Base-by-base conservation (phyloP, 768 basidiomycete species). In the Hysterangium stoloniferum region DNA sequence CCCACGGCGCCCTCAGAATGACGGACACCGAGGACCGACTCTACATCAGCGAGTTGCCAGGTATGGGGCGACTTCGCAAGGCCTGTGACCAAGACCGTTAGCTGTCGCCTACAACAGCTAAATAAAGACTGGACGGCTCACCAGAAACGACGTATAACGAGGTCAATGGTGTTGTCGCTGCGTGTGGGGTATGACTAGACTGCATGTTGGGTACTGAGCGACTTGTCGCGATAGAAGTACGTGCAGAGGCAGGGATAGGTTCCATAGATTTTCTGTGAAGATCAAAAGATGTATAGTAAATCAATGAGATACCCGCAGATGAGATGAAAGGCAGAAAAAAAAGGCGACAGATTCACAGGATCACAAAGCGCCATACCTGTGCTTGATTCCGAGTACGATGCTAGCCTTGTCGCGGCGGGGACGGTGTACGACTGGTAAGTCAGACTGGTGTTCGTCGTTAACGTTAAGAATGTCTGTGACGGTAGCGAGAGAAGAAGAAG, bases 1-100 rank as follows among this genome's bases (percentile, higher is more conserved):
- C 76, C 81, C 50, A 93, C 90, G 45, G 89, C 91, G 52, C 86
- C 84, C 38, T 90, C 87, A 35, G 77, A 74, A 60, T 94, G 91
- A 59, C 86, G 80, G 45, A 92, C 74, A 42, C 86, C 88, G 44
- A 84, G 67, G 46, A 89, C 83, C 1, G 87, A 77, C 63, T 90
- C 87, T 0, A 83, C 82, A 64, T 93, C 91, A 0, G 87, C 83
- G 37, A 91, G 77, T 15, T 87, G 86, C 90, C 92, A 94, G 9
- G 86, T 90, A 63, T 88, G 80, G 1, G 90, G 88, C 27, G 84
- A 84, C 65, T 93, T 93, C 15, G 89, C 86, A 27, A 95, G 76
- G 9, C 92, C 91, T 51, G 25, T 2, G 12, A 17, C 6, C 17
- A 19, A 11, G 57, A 42, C 24, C n/a, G 5, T 28, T 15, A n/a